These are phyloP conservation scores for Penicillium samsonianum DNA, from an alignment of 495 filamentous ascomycete species.

Conservation along the genomic window DNA sequence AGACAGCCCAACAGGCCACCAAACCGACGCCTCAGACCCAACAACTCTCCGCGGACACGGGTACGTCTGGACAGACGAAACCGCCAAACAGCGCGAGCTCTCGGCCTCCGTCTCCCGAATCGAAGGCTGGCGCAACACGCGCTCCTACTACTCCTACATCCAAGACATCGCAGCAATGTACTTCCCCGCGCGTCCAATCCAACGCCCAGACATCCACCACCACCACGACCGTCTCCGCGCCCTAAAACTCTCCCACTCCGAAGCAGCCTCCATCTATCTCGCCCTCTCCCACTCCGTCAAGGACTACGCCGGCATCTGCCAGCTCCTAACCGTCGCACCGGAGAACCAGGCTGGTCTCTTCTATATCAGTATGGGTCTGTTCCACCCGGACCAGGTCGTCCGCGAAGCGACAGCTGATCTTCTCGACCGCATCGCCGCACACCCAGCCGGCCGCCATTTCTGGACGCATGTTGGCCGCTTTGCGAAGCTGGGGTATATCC, in stretches of 20 bases:
- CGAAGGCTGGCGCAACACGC: slow-evolving; percentile 92
- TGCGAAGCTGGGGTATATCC: slow-evolving; percentile 74
- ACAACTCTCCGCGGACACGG: slow-evolving; percentile 76
- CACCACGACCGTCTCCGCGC: slow-evolving; percentile 87
- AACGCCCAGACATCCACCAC: slow-evolving; percentile 81
- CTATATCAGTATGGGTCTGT: slow-evolving; percentile 88
- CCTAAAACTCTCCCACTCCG: slow-evolving; percentile 67
- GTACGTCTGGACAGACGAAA: slow-evolving; percentile 90
- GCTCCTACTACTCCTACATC: slow-evolving; percentile 93
- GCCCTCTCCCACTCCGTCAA: slow-evolving; percentile 73
- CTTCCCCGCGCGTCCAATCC: slow-evolving; percentile 67
- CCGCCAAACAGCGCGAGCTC: slow-evolving; percentile 77
- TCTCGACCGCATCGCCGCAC: slow-evolving; percentile 76
- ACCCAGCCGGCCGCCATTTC: slow-evolving; percentile 91
- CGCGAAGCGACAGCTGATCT: slow-evolving; percentile 75
- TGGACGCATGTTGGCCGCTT: slow-evolving; percentile 86
- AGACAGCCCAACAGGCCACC: slow-evolving; percentile 49
- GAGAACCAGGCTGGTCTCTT: slow-evolving; percentile 89
- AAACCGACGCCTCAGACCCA: slow-evolving; percentile 52
- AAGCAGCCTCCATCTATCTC: slow-evolving; percentile 77
- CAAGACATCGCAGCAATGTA: slow-evolving; percentile 66
- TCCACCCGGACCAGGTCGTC: slow-evolving; percentile 81
- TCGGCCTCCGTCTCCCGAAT: slow-evolving; percentile 87
- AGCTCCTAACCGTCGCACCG: slow-evolving; percentile 81
- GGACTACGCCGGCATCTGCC: slow-evolving; percentile 84